Evolutionary conservation across 1,284 basidiomycete species (phyloP).

Genomic region (Boletellus sp.): DNA sequence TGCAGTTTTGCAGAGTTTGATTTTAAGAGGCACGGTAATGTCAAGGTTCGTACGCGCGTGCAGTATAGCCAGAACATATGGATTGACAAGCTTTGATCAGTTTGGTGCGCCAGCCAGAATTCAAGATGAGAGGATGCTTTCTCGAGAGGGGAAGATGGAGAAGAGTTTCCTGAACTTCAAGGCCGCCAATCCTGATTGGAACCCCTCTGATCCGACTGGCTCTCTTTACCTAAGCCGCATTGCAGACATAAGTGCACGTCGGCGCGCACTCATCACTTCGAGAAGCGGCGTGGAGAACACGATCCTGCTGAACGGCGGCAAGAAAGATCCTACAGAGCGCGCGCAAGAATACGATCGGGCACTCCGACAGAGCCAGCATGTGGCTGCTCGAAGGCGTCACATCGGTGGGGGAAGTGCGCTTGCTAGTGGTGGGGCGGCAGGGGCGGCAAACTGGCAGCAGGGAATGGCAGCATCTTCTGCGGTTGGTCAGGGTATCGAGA

Average conservation of each 20-base stretch:
- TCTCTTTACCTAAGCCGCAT: constrained; percentile 84
- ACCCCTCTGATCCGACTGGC: constrained; percentile 79
- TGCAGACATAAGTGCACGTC: constrained; percentile 60
- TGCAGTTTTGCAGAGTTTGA: constrained; percentile 99
- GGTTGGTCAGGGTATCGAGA: constrained; percentile 33
- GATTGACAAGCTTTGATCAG: constrained; percentile 33
- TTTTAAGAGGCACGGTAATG: constrained; percentile 87
- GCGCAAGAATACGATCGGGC: constrained; percentile 72
- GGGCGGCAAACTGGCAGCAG: constrained; percentile 31
- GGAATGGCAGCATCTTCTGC: constrained; percentile 16
- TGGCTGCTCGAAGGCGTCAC: constrained; percentile 45
- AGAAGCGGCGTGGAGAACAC: constrained; percentile 31
- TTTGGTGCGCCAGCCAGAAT: constrained; percentile 73
- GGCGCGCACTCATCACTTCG: constrained; percentile 30
- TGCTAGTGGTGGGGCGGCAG: constrained; percentile 20
- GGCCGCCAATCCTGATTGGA: constrained; percentile 94
- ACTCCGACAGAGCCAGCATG: constrained; percentile 63
- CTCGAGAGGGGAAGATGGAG: constrained; percentile 96
- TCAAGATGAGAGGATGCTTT: constrained; percentile 71
- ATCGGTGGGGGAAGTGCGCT: constrained; percentile 38
- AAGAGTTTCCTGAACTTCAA: constrained; percentile 97
- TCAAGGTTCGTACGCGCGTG: constrained; percentile 52
- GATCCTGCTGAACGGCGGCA: constrained; percentile 32
- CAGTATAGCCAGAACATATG: not conserved
- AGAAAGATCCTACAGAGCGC: constrained; percentile 46